Evolutionary conservation across 2,329 filamentous ascomycete genomes (phyloP), one percentile per base, ranked within the genome.

Genomic region (Elsinoe ampelina): DNA sequence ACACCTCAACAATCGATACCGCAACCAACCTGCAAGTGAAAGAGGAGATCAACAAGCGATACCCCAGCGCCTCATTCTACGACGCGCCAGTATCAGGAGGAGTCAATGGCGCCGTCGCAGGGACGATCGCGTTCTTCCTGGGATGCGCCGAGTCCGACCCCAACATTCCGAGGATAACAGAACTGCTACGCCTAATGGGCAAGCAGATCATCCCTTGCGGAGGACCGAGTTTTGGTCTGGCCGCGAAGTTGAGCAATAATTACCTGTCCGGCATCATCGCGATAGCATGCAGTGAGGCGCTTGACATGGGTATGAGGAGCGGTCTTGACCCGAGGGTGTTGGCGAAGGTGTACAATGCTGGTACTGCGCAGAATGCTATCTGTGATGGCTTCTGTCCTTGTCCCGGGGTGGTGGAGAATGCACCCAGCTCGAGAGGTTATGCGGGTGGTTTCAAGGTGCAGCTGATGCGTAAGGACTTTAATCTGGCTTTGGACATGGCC

Each of bases 181-280:
- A 64, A 17, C 62, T 83, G 4, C 67, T 81, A 22, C 60, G 68
- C 11, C 66, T 75, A 41, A 81, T 83, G 77, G 80, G 80, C 26
- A 71, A 71, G 43, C 70, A 77, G 54, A 68, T 81, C 39, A 77
- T 83, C 51, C 71, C 78, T 3, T 83, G 80, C 61, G 80, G 80
- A 2, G 78, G 75, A 0, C 74, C 78, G 0, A 77, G 76, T 0
- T 71, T 82, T 0, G 80, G 81, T 0, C 73, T 84, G 2, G 76
- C 78, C 0, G 79, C 80, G 0, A 84, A 83, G 66, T 68, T 83
- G 5, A 80, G 75, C 56, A 84, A 84, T 63, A 84, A 84, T 62
- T 84, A 84, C 65, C 73, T 78, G 50, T 80, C 76, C 0, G 80
- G 78, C 1, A 69, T 82, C 19, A 82, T 83, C 58, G 76, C 80